Evolutionary conservation across 2,329 filamentous ascomycete species (phyloP).

Genomic region (Calonectria crousiana): DNA sequence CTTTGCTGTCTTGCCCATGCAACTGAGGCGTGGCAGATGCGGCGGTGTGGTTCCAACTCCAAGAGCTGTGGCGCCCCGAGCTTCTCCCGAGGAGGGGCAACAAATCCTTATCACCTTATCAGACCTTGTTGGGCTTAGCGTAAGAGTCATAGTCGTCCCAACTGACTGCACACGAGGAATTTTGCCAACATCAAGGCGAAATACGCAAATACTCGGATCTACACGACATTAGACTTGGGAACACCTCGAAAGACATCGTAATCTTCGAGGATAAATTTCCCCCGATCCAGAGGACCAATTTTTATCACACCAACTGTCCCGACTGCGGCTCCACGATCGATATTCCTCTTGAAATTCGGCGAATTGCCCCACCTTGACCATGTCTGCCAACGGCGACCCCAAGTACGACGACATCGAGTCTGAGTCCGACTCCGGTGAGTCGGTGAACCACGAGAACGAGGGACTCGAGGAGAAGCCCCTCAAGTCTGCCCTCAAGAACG

Average conservation of each 20-base stretch:
- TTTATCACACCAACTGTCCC: slow-evolving; percentile 24
- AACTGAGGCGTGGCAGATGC: neutral
- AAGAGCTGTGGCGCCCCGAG: slow-evolving; percentile 35
- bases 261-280: slow-evolving; percentile 39
- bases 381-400: slow-evolving; percentile 70
- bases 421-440: slow-evolving; percentile 76
- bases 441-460: slow-evolving; percentile 70
- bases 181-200: slow-evolving; percentile 54
- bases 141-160: slow-evolving; percentile 52
- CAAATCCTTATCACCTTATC: slow-evolving; percentile 55
- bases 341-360: slow-evolving; percentile 37
- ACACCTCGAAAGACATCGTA: slow-evolving; percentile 27
- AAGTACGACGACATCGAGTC: slow-evolving; percentile 82
- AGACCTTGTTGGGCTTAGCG: slow-evolving; percentile 50
- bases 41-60: neutral
- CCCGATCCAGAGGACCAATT: slow-evolving; percentile 28
- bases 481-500: slow-evolving; percentile 91
- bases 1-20: neutral
- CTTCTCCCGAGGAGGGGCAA: slow-evolving; percentile 52
- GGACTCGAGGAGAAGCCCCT: slow-evolving; percentile 73
- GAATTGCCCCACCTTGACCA: slow-evolving; percentile 53
- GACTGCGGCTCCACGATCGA: slow-evolving; percentile 31
- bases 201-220: slow-evolving; percentile 44
- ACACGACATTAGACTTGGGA: slow-evolving; percentile 36
- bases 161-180: slow-evolving; percentile 57